A percentile compares a stretch with the other conserved stretches of the same genome.
Conservation (phyloP, 805 yeast genomes). For the Ogataea trehaloabstinens region DNA sequence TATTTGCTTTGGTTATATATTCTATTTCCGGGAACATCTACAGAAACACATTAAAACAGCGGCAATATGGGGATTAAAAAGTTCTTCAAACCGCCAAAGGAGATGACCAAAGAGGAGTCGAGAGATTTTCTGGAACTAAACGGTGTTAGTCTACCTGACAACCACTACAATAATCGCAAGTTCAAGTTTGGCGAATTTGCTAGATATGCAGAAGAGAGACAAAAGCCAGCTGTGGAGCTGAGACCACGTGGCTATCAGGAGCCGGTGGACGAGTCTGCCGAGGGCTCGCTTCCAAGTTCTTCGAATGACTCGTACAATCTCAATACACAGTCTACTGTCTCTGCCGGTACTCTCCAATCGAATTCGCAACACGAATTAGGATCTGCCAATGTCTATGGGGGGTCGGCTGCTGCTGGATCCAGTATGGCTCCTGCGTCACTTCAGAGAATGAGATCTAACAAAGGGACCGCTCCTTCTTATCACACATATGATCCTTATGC, state of each 20-base stretch:
- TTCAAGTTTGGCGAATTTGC: conserved; percentile 49
- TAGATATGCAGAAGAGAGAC: conserved; percentile 41
- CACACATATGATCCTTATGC: conserved; percentile 29
- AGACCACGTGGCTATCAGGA: conserved; percentile 23
- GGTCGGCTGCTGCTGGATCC: neutral
- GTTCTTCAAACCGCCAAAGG: conserved; percentile 49
- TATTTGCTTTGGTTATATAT: too few relatives aligned
- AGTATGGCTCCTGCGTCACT: conserved; percentile 4
- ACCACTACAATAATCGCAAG: conserved; percentile 29
- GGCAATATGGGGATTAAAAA: conserved; percentile 46
- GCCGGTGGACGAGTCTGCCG: conserved; percentile 5
- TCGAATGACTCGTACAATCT: conserved; percentile 21
- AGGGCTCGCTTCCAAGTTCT: conserved; percentile 10
- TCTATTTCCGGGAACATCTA: too few relatives aligned
- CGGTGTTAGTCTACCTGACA: conserved; percentile 41
- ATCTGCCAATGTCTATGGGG: neutral
- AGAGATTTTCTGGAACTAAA: conserved; percentile 40
- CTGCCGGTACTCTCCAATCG: conserved; percentile 14
- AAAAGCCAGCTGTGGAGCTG: conserved; percentile 13
- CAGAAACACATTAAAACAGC: too few relatives aligned
- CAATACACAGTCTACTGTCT: conserved; percentile 22
- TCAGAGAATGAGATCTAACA: conserved; percentile 3
- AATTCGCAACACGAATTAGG: neutral
- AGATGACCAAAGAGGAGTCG: conserved; percentile 40
- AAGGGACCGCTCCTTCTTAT: conserved; percentile 18